Evolutionary conservation across 129 eudicot genomes (phyloP).

Genomic region (Escallonia herrerae): DNA sequence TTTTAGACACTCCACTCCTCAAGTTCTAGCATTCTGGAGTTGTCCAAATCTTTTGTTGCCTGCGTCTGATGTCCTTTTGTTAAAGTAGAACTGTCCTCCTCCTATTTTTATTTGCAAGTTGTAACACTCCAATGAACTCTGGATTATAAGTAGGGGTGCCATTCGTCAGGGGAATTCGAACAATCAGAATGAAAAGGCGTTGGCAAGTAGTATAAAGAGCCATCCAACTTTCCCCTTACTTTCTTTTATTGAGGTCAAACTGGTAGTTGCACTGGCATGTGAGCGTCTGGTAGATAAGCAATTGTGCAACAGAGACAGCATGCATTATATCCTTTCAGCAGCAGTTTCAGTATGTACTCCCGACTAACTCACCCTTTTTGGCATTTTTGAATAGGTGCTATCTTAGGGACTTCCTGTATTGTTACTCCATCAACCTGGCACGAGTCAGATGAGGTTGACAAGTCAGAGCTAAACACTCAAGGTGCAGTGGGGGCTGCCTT

Average conservation of each 20-base stretch:
- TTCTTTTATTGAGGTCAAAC: neutral
- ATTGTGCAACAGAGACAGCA: neutral
- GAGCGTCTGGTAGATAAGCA: neutral
- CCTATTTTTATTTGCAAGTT: neutral
- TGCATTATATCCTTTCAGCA: neutral
- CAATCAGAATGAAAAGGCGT: neutral
- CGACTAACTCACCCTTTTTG: conserved; percentile 2
- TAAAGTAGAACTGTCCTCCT: neutral
- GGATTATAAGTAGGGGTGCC: neutral
- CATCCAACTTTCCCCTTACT: neutral
- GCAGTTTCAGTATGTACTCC: neutral
- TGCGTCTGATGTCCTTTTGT: neutral
- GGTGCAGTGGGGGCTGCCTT: conserved; percentile 28
- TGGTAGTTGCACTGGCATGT: neutral
- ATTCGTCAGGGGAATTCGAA: neutral
- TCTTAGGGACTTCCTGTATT: conserved; percentile 62
- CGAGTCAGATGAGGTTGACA: conserved; percentile 59
- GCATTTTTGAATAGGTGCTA: conserved; percentile 48
- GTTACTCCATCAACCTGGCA: conserved; percentile 60
- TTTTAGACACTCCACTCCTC: no score
- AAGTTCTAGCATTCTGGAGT: neutral
- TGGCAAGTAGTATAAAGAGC: neutral
- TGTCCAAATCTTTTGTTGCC: neutral
- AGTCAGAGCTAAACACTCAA: conserved; percentile 51
- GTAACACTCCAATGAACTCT: neutral